Percentiles rank a stretch among this genome's conserved stretches.
Conservation (phyloP, 768 basidiomycete genomes). For the Clavaria fumosa region DNA sequence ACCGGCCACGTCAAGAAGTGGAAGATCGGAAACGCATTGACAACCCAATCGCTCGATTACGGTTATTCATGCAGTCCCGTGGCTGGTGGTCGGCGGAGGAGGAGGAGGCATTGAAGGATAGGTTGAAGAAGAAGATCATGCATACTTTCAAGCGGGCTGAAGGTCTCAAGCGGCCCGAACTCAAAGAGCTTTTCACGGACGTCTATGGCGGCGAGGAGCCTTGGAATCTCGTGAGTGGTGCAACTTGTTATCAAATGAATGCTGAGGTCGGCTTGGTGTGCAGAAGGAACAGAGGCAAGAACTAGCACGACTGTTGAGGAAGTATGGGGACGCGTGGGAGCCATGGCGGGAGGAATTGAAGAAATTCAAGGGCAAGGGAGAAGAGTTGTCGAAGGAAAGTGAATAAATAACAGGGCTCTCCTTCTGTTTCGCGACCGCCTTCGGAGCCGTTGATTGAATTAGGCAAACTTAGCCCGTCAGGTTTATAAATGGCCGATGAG, state of each 20-base stretch:
- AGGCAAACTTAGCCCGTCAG: too few species aligned
- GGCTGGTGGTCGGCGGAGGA: slow-evolving; percentile 75
- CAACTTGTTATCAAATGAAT: too few species aligned
- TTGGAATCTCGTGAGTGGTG: slow-evolving; percentile 62
- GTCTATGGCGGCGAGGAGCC: slow-evolving; percentile 78
- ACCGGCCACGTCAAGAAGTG: slow-evolving; percentile 78
- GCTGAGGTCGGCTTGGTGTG: slow-evolving; percentile 5
- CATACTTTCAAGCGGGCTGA: slow-evolving; percentile 68
- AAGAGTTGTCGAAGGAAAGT: slow-evolving; percentile 26
- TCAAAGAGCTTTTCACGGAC: slow-evolving; percentile 76
- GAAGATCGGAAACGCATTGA: slow-evolving; percentile 86
- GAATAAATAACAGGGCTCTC: too few species aligned
- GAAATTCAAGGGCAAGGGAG: slow-evolving; percentile 60
- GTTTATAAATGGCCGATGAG: too few species aligned
- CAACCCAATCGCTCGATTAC: slow-evolving; percentile 74
- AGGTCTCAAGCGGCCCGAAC: slow-evolving; percentile 43
- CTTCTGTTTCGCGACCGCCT: too few species aligned
- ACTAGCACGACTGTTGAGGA: slow-evolving; percentile 52
- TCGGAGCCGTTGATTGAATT: too few species aligned
- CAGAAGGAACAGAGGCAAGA: slow-evolving; percentile 80
- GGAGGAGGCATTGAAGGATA: slow-evolving; percentile 55
- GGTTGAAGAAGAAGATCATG: slow-evolving; percentile 61
- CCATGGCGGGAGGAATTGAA: slow-evolving; percentile 72
- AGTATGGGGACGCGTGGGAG: slow-evolving; percentile 78
- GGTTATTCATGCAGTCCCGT: slow-evolving; percentile 67